Conservation (phyloP, 768 basidiomycete species). For the Lanmaoa pseudosensibilis region DNA sequence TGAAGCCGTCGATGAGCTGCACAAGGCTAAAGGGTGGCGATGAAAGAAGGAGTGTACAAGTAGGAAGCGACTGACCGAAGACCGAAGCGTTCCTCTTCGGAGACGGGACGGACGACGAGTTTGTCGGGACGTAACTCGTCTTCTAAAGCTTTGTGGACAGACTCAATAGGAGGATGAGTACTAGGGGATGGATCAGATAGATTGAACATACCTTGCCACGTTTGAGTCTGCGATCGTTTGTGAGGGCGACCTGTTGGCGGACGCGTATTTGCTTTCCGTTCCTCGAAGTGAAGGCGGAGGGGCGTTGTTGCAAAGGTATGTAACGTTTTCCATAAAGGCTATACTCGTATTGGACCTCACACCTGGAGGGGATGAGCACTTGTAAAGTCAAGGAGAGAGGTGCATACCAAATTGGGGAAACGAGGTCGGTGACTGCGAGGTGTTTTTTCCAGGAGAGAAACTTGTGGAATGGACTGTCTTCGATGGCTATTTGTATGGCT, state of each 20-base stretch:
- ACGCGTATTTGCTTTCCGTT: conserved; percentile 63
- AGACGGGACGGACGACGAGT: conserved; percentile 48
- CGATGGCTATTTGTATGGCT: conserved; percentile 33
- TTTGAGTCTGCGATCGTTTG: conserved; percentile 54
- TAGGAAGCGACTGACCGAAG: conserved; percentile 49
- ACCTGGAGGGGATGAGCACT: conserved; percentile 48
- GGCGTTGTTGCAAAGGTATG: conserved; percentile 49
- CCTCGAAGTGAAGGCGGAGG: conserved; percentile 53
- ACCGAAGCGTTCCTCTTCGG: conserved; percentile 76
- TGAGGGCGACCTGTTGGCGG: conserved; percentile 46
- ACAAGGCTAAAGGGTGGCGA: conserved; percentile 51
- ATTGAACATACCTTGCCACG: conserved; percentile 52
- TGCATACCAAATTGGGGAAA: conserved; percentile 58
- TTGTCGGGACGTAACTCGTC: conserved; percentile 64
- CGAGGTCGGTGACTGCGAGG: conserved; percentile 64
- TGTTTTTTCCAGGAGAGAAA: conserved; percentile 45
- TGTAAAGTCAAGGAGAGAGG: neutral
- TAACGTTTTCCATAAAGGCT: conserved; percentile 60
- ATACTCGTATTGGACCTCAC: conserved; percentile 79
- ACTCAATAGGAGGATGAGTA: conserved; percentile 36
- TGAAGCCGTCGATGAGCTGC: conserved; percentile 69
- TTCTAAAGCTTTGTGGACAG: conserved; percentile 77
- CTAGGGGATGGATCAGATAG: neutral
- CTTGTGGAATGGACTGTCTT: conserved; percentile 38
- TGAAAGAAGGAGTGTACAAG: neutral